phyloP scores from a whole-genome alignment of 1,139 yeast genomes.

The Hansenula sp. region DNA sequence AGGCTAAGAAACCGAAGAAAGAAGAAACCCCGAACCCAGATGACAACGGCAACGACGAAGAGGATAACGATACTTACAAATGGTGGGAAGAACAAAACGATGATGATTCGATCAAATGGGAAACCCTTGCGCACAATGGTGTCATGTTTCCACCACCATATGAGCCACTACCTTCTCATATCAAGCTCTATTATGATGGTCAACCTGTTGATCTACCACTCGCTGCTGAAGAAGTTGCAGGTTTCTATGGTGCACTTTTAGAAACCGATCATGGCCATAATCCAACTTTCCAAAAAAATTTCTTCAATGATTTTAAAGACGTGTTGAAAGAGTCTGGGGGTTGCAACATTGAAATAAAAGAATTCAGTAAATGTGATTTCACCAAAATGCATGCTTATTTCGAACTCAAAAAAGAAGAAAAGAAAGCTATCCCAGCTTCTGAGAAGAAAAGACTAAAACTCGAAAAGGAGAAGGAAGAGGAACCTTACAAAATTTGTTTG shows the following conservation, averaged over 20 bases:
- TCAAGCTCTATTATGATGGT: conserved; percentile 73
- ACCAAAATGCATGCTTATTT: conserved; percentile 68
- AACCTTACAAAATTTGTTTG: conserved; percentile 73
- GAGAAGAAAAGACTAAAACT: conserved; percentile 72
- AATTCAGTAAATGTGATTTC: conserved; percentile 76
- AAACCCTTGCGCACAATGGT: conserved; percentile 80
- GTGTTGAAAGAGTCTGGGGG: conserved; percentile 74
- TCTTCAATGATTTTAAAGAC: conserved; percentile 70
- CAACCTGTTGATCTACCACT: conserved; percentile 68
- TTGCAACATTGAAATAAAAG: conserved; percentile 48
- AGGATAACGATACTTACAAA: conserved; percentile 60
- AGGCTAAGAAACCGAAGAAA: conserved; percentile 8
- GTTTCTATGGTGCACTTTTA: conserved; percentile 85
- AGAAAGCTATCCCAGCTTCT: conserved; percentile 59
- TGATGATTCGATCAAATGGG: conserved; percentile 84
- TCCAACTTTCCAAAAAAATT: conserved; percentile 82
- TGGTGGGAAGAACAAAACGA: conserved; percentile 87
- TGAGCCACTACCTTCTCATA: conserved; percentile 78
- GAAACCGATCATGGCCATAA: conserved; percentile 88
- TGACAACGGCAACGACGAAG: conserved; percentile 35
- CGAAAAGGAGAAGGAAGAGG: conserved; percentile 74
- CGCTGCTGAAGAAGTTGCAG: conserved; percentile 95
- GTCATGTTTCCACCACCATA: conserved; percentile 92
- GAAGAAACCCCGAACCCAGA: conserved; percentile 23
- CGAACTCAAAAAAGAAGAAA: conserved; percentile 68